Percentiles rank a stretch among this genome's conserved stretches.
These are phyloP conservation scores for Pseudomonodictys pantanalensis DNA, from an alignment of 495 filamentous ascomycete genomes.

Conservation along the genomic window DNA sequence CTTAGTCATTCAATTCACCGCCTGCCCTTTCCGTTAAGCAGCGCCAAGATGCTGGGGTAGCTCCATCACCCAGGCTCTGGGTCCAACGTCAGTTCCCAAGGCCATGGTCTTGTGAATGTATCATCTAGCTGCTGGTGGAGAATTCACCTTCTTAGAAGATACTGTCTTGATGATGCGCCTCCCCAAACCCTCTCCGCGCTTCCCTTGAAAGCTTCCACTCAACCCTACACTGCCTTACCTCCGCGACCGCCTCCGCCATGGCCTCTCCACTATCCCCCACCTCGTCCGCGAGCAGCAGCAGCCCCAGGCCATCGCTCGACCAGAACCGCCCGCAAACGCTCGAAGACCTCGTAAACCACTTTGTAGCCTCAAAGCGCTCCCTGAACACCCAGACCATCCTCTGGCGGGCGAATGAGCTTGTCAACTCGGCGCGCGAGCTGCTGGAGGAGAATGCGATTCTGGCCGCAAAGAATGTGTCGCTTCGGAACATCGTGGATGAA, in stretches of 20 bases:
- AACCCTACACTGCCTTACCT: too few species aligned
- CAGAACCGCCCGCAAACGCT: conserved; percentile 46
- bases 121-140: too few species aligned
- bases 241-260: conserved; percentile 13
- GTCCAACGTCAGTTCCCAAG: too few species aligned
- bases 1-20: too few species aligned
- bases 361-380: conserved; percentile 85
- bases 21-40: background rate
- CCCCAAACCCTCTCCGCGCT: background rate
- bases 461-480: conserved; percentile 71
- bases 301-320: conserved; percentile 15
- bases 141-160: background rate
- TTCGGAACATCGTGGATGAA: conserved; percentile 67
- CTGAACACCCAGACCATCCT: conserved; percentile 83
- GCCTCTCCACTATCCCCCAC: conserved; percentile 29
- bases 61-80: background rate
- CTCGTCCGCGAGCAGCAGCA: conserved; percentile 29
- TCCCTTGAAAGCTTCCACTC: too few species aligned
- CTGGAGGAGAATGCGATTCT: conserved; percentile 79
- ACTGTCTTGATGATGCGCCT: conserved; percentile 8
- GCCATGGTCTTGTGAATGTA: too few species aligned
- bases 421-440: conserved; percentile 67
- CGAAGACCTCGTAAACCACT: conserved; percentile 73
- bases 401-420: conserved; percentile 82
- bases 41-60: background rate